Conservation (phyloP, 1,284 basidiomycete species). For the Malassezia sympodialis region DNA sequence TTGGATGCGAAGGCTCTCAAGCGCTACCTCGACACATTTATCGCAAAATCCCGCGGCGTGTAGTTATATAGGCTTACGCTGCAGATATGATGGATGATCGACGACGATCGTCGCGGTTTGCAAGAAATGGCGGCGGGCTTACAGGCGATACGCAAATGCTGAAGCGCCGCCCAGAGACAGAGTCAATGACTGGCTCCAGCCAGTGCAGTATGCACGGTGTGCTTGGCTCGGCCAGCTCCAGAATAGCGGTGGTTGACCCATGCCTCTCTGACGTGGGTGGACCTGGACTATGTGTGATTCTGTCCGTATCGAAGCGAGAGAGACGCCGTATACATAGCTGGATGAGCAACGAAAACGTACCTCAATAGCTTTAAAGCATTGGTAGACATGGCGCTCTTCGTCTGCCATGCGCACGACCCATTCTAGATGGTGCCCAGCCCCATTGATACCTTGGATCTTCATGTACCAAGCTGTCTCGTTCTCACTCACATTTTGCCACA, state of each 20-base stretch:
- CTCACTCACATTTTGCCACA: background rate
- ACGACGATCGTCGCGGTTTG: background rate
- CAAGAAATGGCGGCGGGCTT: background rate
- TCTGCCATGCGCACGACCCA: constrained; percentile 8
- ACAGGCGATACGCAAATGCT: background rate
- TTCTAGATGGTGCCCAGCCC: background rate
- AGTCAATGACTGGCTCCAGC: background rate
- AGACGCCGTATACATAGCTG: constrained; percentile 4
- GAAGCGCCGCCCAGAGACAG: background rate
- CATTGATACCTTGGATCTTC: background rate
- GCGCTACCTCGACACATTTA: constrained; percentile 31
- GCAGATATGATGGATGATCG: background rate
- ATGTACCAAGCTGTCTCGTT: background rate
- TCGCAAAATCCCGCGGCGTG: constrained; percentile 25
- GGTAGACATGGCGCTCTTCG: background rate
- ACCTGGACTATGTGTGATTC: background rate
- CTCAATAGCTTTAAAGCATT: background rate
- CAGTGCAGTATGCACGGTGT: background rate
- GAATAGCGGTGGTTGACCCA: no score
- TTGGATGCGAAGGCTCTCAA: constrained; percentile 66
- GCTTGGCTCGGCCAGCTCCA: background rate
- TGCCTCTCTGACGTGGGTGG: background rate
- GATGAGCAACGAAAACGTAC: background rate
- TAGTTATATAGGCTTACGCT: background rate
- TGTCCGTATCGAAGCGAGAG: background rate